Evolutionary conservation across 306 rosid species (phyloP), one percentile per base, ranked within the genome.

Genomic region (Astragalus glycyphyllos): DNA sequence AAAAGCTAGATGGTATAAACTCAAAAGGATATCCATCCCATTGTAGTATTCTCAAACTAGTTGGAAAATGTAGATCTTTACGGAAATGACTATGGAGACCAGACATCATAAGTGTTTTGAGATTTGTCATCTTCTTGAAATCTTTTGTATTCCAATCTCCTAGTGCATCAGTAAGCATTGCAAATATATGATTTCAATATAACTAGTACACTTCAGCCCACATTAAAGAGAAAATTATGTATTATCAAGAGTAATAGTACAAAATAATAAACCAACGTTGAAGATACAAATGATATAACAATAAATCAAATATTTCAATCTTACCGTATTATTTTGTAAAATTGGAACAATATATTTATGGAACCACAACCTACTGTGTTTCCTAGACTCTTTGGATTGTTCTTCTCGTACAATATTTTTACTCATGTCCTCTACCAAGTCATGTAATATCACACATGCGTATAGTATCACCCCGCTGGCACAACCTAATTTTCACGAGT

Each of bases 361-460:
- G 1, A 2, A 7, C 51, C 69, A 72, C 13, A 72, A 59, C 59
- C 77, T 47, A 35, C 69, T 47, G 0, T 50, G 41, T 17, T 58
- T 48, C 3, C 49, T 50, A 16, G 29, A 59, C 0, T 13, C 29
- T 15, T 15, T 2, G 0, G 51, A 26, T 17, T 68, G 59, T 59
- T 72, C 50, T 7, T 5, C 37, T 13, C 58, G 49, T 0, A 71
- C 58, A 16, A 71, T 31, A 38, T 61, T 49, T 17, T 61, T 61
- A 38, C 67, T 15, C 67, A 61, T 61, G 9, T 38, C 34, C 2
- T 61, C n/a, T n/a, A n/a, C n/a, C n/a, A n/a, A n/a, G n/a, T n/a
- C n/a, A n/a, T n/a, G n/a, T n/a, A n/a, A n/a, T n/a, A n/a, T n/a
- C n/a, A n/a, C n/a, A n/a, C n/a, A n/a, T n/a, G n/a, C n/a, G n/a